Conservation (phyloP, 163 green algal genomes). For the Prototheca cutis region DNA sequence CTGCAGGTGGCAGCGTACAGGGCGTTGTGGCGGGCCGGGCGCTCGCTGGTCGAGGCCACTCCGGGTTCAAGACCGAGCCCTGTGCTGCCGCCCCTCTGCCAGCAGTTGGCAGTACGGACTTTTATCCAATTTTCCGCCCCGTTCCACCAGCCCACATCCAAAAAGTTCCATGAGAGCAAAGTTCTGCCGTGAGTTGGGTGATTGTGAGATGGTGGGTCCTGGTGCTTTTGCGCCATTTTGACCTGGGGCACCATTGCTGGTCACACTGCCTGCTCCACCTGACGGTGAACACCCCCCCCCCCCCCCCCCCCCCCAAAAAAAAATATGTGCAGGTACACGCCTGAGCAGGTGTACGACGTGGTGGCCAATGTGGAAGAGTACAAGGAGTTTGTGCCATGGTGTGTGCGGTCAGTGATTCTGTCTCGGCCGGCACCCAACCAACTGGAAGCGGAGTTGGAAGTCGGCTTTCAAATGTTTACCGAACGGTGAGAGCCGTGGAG, state of each 20-base stretch:
- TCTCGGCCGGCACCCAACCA: conserved; percentile 21
- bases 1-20: too few species aligned
- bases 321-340: conserved; percentile 61
- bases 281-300: neutral
- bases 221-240: too few species aligned
- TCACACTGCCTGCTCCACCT: neutral
- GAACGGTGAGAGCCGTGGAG: too few species aligned
- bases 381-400: conserved; percentile 87
- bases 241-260: neutral
- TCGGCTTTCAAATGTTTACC: conserved; percentile 85
- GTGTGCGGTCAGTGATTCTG: conserved; percentile 50
- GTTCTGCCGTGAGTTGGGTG: neutral
- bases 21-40: too few species aligned
- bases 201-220: too few species aligned
- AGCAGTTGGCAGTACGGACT: too few species aligned
- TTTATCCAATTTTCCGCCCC: neutral
- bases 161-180: neutral
- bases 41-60: too few species aligned
- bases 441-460: conserved; percentile 86
- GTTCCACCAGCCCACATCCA: neutral
- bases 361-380: conserved; percentile 81
- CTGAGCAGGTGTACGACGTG: conserved; percentile 74
- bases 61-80: too few species aligned
- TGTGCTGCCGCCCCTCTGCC: too few species aligned
- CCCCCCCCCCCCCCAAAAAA: too few species aligned